A percentile compares a stretch with the other conserved stretches of the same genome.
phyloP scores from a whole-genome alignment of 805 yeast species.

The Candida morakotiae region DNA sequence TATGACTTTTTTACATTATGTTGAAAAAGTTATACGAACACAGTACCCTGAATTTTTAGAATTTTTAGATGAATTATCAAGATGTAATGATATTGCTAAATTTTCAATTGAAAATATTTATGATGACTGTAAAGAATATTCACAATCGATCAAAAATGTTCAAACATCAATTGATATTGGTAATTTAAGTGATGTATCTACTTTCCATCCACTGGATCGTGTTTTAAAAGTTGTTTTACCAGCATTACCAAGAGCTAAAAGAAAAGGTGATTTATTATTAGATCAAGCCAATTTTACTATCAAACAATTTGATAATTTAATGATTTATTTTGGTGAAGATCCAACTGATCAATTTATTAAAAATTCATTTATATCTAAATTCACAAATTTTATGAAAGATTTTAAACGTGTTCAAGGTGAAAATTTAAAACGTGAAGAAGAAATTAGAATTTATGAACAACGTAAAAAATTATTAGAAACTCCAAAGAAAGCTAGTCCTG shows the following conservation, averaged over 20 bases:
- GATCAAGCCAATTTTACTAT: conserved; percentile 50
- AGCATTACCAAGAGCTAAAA: conserved; percentile 50
- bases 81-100: conserved; percentile 52
- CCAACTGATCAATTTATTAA: conserved; percentile 50
- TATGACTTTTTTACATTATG: conserved; percentile 69
- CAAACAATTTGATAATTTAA: conserved; percentile 50
- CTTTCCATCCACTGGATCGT: conserved; percentile 64
- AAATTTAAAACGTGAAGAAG: conserved; percentile 65
- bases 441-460: conserved; percentile 65
- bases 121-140: conserved; percentile 54
- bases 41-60: conserved; percentile 62
- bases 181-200: conserved; percentile 56
- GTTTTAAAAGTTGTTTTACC: conserved; percentile 53
- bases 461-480: conserved; percentile 61
- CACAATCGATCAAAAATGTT: conserved; percentile 47
- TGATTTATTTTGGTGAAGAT: conserved; percentile 73
- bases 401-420: conserved; percentile 64
- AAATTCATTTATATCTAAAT: conserved; percentile 59
- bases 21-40: conserved; percentile 61
- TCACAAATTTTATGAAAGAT: conserved; percentile 55
- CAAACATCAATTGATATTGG: conserved; percentile 57
- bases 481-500: conserved; percentile 19
- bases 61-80: conserved; percentile 58
- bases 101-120: conserved; percentile 60
- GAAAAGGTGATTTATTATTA: conserved; percentile 45